Evolutionary conservation across 2,329 filamentous ascomycete genomes (phyloP), one percentile per base, ranked within the genome.

Genomic region (Aspergillus ochraceoroseus): DNA sequence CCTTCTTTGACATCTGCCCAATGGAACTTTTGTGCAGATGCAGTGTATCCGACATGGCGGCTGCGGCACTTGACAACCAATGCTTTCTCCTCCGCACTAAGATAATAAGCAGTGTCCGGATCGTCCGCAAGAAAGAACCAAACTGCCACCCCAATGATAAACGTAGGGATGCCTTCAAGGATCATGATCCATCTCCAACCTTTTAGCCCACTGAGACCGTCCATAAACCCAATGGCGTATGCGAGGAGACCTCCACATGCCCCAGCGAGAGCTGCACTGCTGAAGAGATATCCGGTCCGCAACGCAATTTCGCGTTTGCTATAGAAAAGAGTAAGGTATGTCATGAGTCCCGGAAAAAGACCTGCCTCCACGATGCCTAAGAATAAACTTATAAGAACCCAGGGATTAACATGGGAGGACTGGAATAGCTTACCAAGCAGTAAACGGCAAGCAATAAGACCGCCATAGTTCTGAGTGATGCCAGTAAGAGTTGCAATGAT

Each of bases 251-350:
- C 85, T 4, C 85, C 84, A 15, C 79, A 75, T 1, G 82, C 84
- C 2, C 85, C 85, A 0, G 83, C 82, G 3, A 86, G 68, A 1
- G 85, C 83, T 1, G 83, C 76, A 32, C 62, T 62, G 34, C 60
- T 63, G 56, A 87, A 87, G 0, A 88, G 71, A 51, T 85, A 87
- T 1, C 81, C 82, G 2, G 87, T 80, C 2, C 85, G 77, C 28
- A 87, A 64, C 3, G 82, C 83, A 1, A 87, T 73, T 62, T 88
- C 84, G 18, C 74, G 72, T 55, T 83, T 83, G 32, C 79, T 83
- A 65, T 88, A 88, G 69, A 86, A 87, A 49, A 87, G 75, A 0
- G 83, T 87, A 12, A 88, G 70, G 51, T 86, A 86, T 4, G 76
- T 80, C 49, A 84, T 64, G n/a, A 67, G 50, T 0, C 83, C 82